Evolutionary conservation across 192 early-diverging fungal genomes (phyloP), one percentile per base, ranked within the genome.

Genomic region (Coemansia sp.): DNA sequence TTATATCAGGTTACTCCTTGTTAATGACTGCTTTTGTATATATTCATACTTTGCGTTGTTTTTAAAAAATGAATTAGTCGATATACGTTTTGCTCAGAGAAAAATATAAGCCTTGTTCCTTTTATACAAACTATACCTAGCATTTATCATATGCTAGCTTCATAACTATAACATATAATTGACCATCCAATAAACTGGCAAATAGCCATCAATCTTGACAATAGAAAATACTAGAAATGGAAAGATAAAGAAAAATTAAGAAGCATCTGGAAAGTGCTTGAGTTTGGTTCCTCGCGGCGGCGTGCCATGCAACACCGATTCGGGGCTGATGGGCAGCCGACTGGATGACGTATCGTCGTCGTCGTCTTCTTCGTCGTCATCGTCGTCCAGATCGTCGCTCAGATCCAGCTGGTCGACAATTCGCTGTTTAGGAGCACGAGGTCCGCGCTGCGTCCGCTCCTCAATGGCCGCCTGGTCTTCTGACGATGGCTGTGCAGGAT

Each of bases 331-430:
- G 0, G 63, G 47, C 23, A 59, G 25, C 5, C 51, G 41, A 7
- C 55, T 49, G 3, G 60, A 61, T 8, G 45, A 52, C 9, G 62
- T 58, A 22, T 24, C 62, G 21, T 79, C 70, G 35, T 69, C 76
- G 37, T 78, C 75, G 10, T 76, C 74, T 12, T 66, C 65, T 2
- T 76, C 74, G 25, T 73, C 60, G 41, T 70, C 75, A 39, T 70
- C 58, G 9, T 59, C 60, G 19, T 60, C 69, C 50, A 72, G 53
- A 19, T 64, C 39, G 15, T 25, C 56, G 56, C 21, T 63, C 21
- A 78, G 63, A 38, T 72, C 70, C 19, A 64, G 54, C 15, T 52
- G 67, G 51, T 67, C 66, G 27, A 69, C 62, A 4, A 75, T 63
- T 9, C 73, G 62, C 32, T 63, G 65, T 41, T 43, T 45, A 6